phyloP scores from a whole-genome alignment of 495 filamentous ascomycete genomes.

The Penicillium ucsense region DNA sequence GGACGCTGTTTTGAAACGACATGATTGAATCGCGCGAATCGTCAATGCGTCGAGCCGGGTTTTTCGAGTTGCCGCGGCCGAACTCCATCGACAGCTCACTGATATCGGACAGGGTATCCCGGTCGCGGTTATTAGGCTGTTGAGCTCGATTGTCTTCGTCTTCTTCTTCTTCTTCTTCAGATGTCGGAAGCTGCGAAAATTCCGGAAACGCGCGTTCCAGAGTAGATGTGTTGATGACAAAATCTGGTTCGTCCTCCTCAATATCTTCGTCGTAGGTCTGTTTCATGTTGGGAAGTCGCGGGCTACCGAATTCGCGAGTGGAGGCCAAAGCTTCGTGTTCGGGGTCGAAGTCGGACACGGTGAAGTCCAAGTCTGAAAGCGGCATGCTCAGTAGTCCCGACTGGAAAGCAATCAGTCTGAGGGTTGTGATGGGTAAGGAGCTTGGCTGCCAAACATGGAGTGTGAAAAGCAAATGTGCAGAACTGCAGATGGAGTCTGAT shows the following conservation, averaged over 20 bases:
- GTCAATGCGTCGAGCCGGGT: constrained; percentile 25
- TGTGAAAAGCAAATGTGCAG: too few relatives aligned
- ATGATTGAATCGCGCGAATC: constrained; percentile 37
- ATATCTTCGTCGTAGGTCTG: constrained; percentile 10
- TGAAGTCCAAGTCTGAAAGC: constrained; percentile 26
- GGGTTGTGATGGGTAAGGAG: not conserved
- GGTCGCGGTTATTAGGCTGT: not conserved
- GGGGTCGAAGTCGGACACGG: constrained; percentile 40
- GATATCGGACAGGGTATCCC: constrained; percentile 22
- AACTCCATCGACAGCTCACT: constrained; percentile 36
- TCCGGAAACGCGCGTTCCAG: constrained; percentile 55
- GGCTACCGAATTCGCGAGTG: constrained; percentile 35
- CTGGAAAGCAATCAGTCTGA: not conserved
- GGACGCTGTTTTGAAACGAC: constrained; percentile 39
- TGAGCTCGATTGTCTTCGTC: constrained; percentile 14
- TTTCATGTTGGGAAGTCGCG: constrained; percentile 31
- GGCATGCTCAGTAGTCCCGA: constrained; percentile 21
- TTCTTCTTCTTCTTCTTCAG: constrained; percentile 31
- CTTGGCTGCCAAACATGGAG: too few relatives aligned
- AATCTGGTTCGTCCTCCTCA: constrained; percentile 32
- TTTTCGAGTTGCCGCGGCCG: constrained; percentile 28
- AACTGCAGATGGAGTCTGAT: too few relatives aligned
- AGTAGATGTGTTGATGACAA: constrained; percentile 52
- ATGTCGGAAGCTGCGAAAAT: constrained; percentile 38
- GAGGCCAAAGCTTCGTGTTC: constrained; percentile 44